phyloP scores from a whole-genome alignment of 2,329 filamentous ascomycete species.

The Eurotiales sp. region DNA sequence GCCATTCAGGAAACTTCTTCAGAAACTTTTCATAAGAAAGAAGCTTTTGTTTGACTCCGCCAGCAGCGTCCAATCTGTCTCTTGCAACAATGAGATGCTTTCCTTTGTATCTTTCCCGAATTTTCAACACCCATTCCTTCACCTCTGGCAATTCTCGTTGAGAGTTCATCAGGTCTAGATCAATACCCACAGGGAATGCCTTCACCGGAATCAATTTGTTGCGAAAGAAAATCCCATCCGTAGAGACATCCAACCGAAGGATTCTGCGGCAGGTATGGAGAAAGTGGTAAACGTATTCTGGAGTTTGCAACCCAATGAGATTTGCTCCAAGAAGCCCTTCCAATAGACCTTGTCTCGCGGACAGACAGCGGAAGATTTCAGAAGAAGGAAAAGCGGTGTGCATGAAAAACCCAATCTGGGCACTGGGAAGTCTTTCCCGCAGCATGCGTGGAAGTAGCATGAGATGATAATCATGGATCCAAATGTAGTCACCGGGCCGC shows the following conservation, averaged over 20 bases:
- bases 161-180: conserved; percentile 66
- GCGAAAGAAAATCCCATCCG: conserved; percentile 79
- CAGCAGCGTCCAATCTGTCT: conserved; percentile 87
- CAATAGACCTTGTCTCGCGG: conserved; percentile 75
- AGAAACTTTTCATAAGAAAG: conserved; percentile 87
- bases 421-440: conserved; percentile 74
- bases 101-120: conserved; percentile 75
- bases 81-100: conserved; percentile 89
- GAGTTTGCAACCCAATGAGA: conserved; percentile 85
- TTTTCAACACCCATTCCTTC: conserved; percentile 69
- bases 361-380: conserved; percentile 87
- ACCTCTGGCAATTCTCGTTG: conserved; percentile 70
- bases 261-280: conserved; percentile 89
- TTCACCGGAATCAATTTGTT: conserved; percentile 85
- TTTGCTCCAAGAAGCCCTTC: conserved; percentile 92
- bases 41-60: conserved; percentile 88
- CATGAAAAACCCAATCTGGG: conserved; percentile 92
- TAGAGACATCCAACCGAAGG: conserved; percentile 76
- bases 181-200: conserved; percentile 79
- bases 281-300: conserved; percentile 90
- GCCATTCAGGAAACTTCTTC: conserved; percentile 85
- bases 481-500: conserved; percentile 86
- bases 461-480: conserved; percentile 94
- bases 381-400: conserved; percentile 94
- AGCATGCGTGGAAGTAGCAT: conserved; percentile 82